Conservation (phyloP, 2,329 filamentous ascomycete genomes). For the Ceratocystis cacaofunesta region DNA sequence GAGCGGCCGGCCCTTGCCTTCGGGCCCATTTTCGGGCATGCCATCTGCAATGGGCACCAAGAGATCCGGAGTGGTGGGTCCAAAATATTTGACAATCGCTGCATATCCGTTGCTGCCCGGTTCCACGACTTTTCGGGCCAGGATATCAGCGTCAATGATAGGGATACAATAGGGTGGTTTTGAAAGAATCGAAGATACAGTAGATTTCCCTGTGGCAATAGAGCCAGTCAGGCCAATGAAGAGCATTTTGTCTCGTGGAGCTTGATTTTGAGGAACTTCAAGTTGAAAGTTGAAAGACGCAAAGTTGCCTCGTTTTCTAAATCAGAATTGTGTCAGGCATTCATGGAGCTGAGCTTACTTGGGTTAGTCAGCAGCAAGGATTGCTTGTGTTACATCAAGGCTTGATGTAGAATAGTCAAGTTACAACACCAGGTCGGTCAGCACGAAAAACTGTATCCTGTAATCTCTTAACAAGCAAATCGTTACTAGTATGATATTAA, state of each 20-base stretch:
- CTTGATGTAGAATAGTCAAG: background rate
- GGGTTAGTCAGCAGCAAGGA: background rate
- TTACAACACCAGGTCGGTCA: background rate
- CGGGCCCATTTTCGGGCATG: conserved; percentile 39
- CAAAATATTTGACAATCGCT: conserved; percentile 70
- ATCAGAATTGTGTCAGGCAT: too few species aligned
- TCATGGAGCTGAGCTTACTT: too few species aligned
- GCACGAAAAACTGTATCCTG: background rate
- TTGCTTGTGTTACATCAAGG: background rate
- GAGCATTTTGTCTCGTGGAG: conserved; percentile 46
- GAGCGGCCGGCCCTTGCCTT: conserved; percentile 54
- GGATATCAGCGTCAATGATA: conserved; percentile 82
- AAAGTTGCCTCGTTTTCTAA: too few species aligned
- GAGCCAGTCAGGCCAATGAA: conserved; percentile 92
- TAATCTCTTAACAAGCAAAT: background rate
- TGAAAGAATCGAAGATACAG: conserved; percentile 71
- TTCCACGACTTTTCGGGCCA: conserved; percentile 87
- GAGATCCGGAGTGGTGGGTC: conserved; percentile 69
- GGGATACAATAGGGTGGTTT: conserved; percentile 71
- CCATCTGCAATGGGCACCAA: conserved; percentile 44
- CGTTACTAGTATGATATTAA: background rate
- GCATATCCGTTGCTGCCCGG: conserved; percentile 75
- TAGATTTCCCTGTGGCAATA: conserved; percentile 96
- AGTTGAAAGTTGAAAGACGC: background rate
- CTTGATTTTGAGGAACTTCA: background rate